phyloP scores from a whole-genome alignment of 1,284 basidiomycete species.

The Heimioporus retisporus region DNA sequence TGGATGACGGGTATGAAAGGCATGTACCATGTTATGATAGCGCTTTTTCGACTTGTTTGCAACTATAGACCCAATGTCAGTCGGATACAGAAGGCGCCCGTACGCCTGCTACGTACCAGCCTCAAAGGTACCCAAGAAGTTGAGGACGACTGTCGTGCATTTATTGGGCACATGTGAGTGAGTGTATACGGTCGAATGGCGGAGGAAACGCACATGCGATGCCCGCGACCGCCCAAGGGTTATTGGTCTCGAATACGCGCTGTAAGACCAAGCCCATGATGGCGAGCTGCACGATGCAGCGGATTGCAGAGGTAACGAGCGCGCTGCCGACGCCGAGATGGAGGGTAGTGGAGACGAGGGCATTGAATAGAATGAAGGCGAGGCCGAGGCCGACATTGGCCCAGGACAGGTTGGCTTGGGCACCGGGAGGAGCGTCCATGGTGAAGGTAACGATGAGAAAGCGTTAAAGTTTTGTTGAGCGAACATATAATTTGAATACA shows the following conservation, averaged over 20 bases:
- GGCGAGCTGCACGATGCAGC: conserved; percentile 83
- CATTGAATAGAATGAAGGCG: conserved; percentile 76
- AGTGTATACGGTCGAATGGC: not conserved
- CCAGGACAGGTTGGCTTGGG: conserved; percentile 61
- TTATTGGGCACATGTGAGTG: not conserved
- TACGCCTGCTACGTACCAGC: conserved; percentile 55
- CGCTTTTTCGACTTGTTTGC: conserved; percentile 82
- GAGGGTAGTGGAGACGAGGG: conserved; percentile 69
- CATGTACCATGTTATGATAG: conserved; percentile 78
- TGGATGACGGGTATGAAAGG: conserved; percentile 39
- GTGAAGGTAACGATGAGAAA: not conserved
- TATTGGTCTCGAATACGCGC: conserved; percentile 79
- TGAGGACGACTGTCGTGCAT: conserved; percentile 63
- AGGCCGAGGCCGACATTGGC: conserved; percentile 79
- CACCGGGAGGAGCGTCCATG: conserved; percentile 35
- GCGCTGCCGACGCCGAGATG: conserved; percentile 77
- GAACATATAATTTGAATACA: too few relatives aligned
- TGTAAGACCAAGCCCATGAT: conserved; percentile 78
- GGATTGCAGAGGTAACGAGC: conserved; percentile 73
- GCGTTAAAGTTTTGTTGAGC: too few relatives aligned
- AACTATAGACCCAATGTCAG: conserved; percentile 38
- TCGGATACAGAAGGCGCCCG: not conserved
- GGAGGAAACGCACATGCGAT: conserved; percentile 68
- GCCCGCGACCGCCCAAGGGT: conserved; percentile 78
- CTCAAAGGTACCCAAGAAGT: conserved; percentile 78